Evolutionary conservation across 23 red algal genomes (phyloP).

Genomic region (Gracilaria gracilis): DNA sequence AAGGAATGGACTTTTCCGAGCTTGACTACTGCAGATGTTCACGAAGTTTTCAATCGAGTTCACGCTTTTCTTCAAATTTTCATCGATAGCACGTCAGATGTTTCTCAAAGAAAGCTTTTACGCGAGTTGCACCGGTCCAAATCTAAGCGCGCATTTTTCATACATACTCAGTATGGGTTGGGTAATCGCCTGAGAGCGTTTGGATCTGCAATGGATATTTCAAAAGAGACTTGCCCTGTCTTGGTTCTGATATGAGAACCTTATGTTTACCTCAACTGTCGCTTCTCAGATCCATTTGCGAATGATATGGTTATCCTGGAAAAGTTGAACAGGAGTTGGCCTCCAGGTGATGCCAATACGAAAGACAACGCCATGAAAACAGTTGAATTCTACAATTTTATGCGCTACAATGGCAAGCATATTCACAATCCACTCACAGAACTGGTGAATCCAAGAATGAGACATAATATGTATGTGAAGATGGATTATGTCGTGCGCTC

Average conservation of each 20-base stretch:
- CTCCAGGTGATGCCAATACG: slow-evolving; percentile 49
- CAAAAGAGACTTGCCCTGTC: slow-evolving; percentile 57
- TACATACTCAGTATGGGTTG: slow-evolving; percentile 73
- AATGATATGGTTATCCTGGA: slow-evolving; percentile 73
- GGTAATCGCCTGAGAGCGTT: slow-evolving; percentile 75
- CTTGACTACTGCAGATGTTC: slow-evolving; percentile 38
- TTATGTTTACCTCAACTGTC: slow-evolving; percentile 73
- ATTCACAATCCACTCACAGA: slow-evolving; percentile 65
- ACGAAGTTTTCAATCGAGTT: slow-evolving; percentile 52
- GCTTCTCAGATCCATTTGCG: slow-evolving; percentile 73
- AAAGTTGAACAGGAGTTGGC: slow-evolving; percentile 77
- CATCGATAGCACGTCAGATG: slow-evolving; percentile 57
- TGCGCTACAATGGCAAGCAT: slow-evolving; percentile 62
- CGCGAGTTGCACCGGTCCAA: slow-evolving; percentile 29
- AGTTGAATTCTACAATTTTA: slow-evolving; percentile 80
- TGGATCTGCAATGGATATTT: slow-evolving; percentile 68
- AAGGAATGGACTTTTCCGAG: slow-evolving; percentile 55
- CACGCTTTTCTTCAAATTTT: slow-evolving; percentile 65
- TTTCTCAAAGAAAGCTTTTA: slow-evolving; percentile 39
- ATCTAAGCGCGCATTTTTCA: slow-evolving; percentile 68
- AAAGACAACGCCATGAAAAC: slow-evolving; percentile 71
- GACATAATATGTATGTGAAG: slow-evolving; percentile 73
- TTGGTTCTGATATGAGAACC: slow-evolving; percentile 78
- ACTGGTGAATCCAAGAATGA: slow-evolving; percentile 50
- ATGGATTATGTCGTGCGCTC: slow-evolving; percentile 76